Conservation (phyloP, 2,329 filamentous ascomycete genomes). For the Penicillium capsulatum region DNA sequence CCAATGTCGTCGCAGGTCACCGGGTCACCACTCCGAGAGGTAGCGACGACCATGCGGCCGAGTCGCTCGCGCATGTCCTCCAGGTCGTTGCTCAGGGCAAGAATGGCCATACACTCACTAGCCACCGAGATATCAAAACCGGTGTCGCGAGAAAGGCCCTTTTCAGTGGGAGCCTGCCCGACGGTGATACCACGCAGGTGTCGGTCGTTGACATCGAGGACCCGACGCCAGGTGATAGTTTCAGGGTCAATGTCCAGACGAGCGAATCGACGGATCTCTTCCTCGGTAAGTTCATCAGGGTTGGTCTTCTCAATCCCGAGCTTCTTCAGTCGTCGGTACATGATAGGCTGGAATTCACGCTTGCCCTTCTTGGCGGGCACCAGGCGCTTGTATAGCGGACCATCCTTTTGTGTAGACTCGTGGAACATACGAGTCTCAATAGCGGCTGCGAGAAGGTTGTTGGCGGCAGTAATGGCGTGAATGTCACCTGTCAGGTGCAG, state of each 20-base stretch:
- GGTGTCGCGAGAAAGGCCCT: conserved; percentile 79
- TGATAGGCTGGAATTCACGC: conserved; percentile 79
- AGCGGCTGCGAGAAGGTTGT: conserved; percentile 92
- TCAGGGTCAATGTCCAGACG: conserved; percentile 92
- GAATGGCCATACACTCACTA: conserved; percentile 96
- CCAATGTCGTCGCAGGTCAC: conserved; percentile 96
- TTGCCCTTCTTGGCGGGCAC: conserved; percentile 88
- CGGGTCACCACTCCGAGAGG: conserved; percentile 77
- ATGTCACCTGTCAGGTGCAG: conserved; percentile 96
- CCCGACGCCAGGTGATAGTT: conserved; percentile 94
- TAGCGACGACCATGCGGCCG: conserved; percentile 92
- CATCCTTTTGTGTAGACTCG: conserved; percentile 91
- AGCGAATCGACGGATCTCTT: conserved; percentile 85
- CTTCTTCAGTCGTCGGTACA: conserved; percentile 92
- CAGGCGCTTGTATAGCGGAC: conserved; percentile 76
- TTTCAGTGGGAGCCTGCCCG: conserved; percentile 84
- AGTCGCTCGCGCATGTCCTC: conserved; percentile 88
- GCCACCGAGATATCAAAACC: conserved; percentile 98
- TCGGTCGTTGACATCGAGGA: conserved; percentile 94
- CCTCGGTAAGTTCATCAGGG: conserved; percentile 81
- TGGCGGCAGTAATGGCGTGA: conserved; percentile 92
- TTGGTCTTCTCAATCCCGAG: conserved; percentile 93
- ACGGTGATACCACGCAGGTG: conserved; percentile 86
- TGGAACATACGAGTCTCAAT: conserved; percentile 99
- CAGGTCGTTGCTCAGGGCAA: conserved; percentile 85